A percentile compares a stretch with the other conserved stretches of the same genome.
These are phyloP conservation scores for Exophiala alcalophila DNA, from an alignment of 2,329 filamentous ascomycete species.

Conservation along the genomic window DNA sequence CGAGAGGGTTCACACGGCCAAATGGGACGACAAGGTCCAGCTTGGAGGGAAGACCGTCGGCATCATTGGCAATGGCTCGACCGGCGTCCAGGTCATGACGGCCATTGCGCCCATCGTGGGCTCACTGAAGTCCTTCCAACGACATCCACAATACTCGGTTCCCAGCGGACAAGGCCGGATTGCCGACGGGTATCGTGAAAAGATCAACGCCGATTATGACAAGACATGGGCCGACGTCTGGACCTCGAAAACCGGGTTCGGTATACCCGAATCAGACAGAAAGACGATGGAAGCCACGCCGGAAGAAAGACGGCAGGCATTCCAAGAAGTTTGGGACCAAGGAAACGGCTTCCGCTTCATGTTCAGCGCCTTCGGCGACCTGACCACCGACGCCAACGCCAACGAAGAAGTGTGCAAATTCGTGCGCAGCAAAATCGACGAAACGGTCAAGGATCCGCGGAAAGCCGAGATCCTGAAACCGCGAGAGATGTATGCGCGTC, in stretches of 20 bases:
- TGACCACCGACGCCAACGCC: conserved; percentile 37
- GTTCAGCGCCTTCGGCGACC: conserved; percentile 40
- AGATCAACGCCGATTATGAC: conserved; percentile 36
- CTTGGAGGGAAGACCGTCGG: conserved; percentile 45
- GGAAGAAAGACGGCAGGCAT: conserved; percentile 28
- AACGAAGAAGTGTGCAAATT: conserved; percentile 42
- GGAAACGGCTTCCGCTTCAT: conserved; percentile 40
- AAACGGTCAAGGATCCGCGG: conserved; percentile 34
- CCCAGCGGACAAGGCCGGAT: conserved; percentile 12
- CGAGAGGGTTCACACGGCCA: conserved; percentile 39
- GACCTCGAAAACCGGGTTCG: conserved; percentile 29
- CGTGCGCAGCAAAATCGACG: conserved; percentile 35
- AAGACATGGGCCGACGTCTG: conserved; percentile 34
- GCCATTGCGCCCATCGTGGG: too few relatives aligned
- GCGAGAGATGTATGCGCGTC: conserved; percentile 54
- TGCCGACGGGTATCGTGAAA: conserved; percentile 10
- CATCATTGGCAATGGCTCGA: conserved; percentile 62
- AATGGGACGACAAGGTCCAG: conserved; percentile 37
- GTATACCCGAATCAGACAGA: conserved; percentile 28
- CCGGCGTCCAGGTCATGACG: conserved; percentile 56
- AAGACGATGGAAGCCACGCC: conserved; percentile 1
- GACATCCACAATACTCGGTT: conserved; percentile 31
- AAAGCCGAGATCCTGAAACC: conserved; percentile 38
- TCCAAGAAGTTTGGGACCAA: conserved; percentile 34
- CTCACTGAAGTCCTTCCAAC: conserved; percentile 38